Percentiles rank a stretch among this genome's conserved stretches.
phyloP scores from a whole-genome alignment of 192 early-diverging fungal species.

The Coemansia sp. region DNA sequence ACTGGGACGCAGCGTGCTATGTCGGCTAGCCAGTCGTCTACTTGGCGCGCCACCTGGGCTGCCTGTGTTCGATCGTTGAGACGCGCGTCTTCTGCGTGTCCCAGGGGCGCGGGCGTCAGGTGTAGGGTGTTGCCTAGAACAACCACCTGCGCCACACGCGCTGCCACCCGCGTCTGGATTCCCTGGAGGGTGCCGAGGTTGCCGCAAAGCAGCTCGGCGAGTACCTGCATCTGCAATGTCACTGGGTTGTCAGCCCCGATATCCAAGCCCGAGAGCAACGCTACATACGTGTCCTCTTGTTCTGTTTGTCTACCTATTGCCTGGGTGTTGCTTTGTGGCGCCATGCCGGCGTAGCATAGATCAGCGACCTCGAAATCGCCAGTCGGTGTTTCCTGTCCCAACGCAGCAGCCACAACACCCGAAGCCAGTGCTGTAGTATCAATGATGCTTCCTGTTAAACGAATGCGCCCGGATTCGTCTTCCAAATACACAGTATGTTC shows the following conservation, averaged over 20 bases:
- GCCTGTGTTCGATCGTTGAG: slow-evolving; percentile 48
- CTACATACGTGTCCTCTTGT: slow-evolving; percentile 63
- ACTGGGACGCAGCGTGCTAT: slow-evolving; percentile 60
- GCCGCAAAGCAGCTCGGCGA: slow-evolving; percentile 78
- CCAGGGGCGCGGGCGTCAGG: slow-evolving; percentile 36
- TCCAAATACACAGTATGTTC: slow-evolving; percentile 68
- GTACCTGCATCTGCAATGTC: slow-evolving; percentile 62
- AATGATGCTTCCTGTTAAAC: slow-evolving; percentile 62
- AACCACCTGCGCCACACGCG: slow-evolving; percentile 68
- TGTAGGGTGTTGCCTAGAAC: slow-evolving; percentile 71
- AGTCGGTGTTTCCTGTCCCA: slow-evolving; percentile 69
- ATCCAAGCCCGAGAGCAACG: slow-evolving; percentile 77
- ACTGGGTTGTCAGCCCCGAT: slow-evolving; percentile 45
- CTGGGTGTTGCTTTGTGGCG: slow-evolving; percentile 48
- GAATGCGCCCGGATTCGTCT: slow-evolving; percentile 90
- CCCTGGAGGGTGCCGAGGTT: slow-evolving; percentile 58
- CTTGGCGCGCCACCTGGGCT: slow-evolving; percentile 45
- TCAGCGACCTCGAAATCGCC: slow-evolving; percentile 87
- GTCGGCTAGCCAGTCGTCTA: slow-evolving; percentile 67
- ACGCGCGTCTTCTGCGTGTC: slow-evolving; percentile 45
- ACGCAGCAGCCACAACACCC: slow-evolving; percentile 72
- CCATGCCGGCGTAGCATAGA: slow-evolving; percentile 69
- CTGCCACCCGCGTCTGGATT: slow-evolving; percentile 49
- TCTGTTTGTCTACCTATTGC: no score
- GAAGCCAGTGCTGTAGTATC: slow-evolving; percentile 62